Evolutionary conservation across 139 green algal species (phyloP).

Genomic region (Picochlorum sp.): DNA sequence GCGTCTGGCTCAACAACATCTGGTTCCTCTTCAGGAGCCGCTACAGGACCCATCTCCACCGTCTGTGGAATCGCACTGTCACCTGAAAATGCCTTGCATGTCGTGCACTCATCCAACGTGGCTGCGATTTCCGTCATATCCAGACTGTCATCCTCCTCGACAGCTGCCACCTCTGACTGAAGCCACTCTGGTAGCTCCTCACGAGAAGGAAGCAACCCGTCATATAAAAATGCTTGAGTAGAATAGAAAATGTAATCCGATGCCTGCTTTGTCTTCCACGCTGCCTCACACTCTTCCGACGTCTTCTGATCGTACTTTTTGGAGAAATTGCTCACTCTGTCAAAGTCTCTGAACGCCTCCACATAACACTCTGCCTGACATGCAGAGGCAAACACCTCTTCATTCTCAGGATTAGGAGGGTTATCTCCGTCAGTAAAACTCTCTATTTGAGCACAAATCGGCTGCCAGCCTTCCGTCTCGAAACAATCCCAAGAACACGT

Average conservation of each 20-base stretch:
- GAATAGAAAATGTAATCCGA: conserved; percentile 3
- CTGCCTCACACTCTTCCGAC: not conserved
- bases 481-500: conserved; percentile 11
- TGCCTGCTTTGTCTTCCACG: conserved; percentile 8
- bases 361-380: conserved; percentile 8
- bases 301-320: conserved; percentile 5
- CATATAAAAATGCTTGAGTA: not conserved
- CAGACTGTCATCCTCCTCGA: not conserved
- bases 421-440: conserved; percentile 1
- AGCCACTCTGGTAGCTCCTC: conserved; percentile 2
- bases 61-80: not conserved
- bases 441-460: conserved; percentile 3
- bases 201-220: not conserved
- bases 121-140: not conserved
- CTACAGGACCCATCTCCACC: not conserved
- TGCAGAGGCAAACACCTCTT: not conserved
- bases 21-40: not conserved
- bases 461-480: not conserved
- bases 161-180: not conserved
- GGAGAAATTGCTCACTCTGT: not conserved
- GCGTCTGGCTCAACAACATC: not conserved
- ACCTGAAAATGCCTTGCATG: conserved; percentile 2
- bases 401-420: not conserved
- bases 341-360: conserved; percentile 3
- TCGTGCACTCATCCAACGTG: conserved; percentile 4